Base-by-base conservation (phyloP, 2,329 filamentous ascomycete genomes). In the Cytospora schulzeri region DNA sequence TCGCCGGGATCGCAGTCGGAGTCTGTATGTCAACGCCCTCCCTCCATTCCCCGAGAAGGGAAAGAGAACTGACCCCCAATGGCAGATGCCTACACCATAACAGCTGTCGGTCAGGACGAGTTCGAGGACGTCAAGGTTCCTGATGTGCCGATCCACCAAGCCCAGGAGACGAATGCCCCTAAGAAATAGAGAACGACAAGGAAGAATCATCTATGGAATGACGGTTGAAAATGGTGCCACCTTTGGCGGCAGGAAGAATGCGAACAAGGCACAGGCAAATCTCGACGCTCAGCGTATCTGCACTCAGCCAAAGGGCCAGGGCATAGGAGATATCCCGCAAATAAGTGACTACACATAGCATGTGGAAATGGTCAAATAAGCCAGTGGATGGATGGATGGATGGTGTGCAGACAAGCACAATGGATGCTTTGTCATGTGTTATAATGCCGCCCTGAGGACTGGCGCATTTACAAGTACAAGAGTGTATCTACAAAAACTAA, bases 121-220 rank as follows among this genome's bases (percentile, higher is more conserved):
- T 99, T 99, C 80, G 91, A 93, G 64, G 95, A 99, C 75, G 93
- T 98, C 71, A 89, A 92, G 75, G 89, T 98, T 45, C 95, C 95
- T 31, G 91, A 92, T 75, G 81, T 85, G 60, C 89, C 91, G 2
- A 63, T 50, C 51, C 52, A 71, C 51, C 67, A 64, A 60, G 22
- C 72, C 78, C 48, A 75, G 78, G 64, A 72, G 67, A 19, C 59
- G 54, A 33, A 56, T 41, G 38, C 62, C n/a, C 72, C 78, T 48
- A 75, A 78, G 64, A 72, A 68, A 15, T 63, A 61, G 26, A 56
- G 22, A 19, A 19, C 28, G 22, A 19, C 9, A 35, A 55, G 14
- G 17, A 11, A 12, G 26, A 14, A 17, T 24, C 11, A 4, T 38
- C 41, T 28, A 24, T 48, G 9, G 14, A 48, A 12, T 48, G 41